phyloP scores from a whole-genome alignment of 768 basidiomycete species.

The Lactarius psammicola region DNA sequence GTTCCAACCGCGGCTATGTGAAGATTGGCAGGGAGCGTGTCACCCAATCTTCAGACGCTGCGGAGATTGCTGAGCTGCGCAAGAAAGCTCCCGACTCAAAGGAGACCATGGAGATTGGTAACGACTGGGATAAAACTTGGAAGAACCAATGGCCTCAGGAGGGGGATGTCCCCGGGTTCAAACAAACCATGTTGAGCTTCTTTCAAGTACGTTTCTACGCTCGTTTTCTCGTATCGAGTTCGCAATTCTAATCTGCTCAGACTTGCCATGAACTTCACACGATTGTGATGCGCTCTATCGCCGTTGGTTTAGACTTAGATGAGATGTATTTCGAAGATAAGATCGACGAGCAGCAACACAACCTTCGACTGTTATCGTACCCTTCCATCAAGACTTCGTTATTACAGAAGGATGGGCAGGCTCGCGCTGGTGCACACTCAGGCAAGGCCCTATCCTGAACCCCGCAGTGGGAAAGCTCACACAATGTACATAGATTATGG shows the following conservation, averaged over 20 bases:
- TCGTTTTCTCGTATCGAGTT: not conserved
- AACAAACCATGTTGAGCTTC: slow-evolving; percentile 70
- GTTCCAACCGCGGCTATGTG: slow-evolving; percentile 84
- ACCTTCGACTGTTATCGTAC: slow-evolving; percentile 77
- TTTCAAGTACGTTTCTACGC: slow-evolving; percentile 48
- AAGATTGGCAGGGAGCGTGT: slow-evolving; percentile 78
- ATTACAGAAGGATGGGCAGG: slow-evolving; percentile 62
- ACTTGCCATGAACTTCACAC: slow-evolving; percentile 75
- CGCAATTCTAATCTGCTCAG: slow-evolving; percentile 34
- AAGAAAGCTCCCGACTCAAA: slow-evolving; percentile 76
- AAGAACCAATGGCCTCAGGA: slow-evolving; percentile 80
- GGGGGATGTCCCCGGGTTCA: slow-evolving; percentile 61
- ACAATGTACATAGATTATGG: slow-evolving; percentile 59
- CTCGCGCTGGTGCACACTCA: slow-evolving; percentile 81
- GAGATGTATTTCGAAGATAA: slow-evolving; percentile 75
- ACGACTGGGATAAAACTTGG: slow-evolving; percentile 76
- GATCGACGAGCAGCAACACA: slow-evolving; percentile 76
- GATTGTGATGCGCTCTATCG: slow-evolving; percentile 81
- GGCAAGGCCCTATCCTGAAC: slow-evolving; percentile 40
- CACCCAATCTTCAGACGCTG: slow-evolving; percentile 65
- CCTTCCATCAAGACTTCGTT: slow-evolving; percentile 65
- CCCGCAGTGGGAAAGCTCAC: not conserved
- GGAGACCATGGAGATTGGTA: slow-evolving; percentile 87
- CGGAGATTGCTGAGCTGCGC: slow-evolving; percentile 74
- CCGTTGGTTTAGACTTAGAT: slow-evolving; percentile 70